Percentiles rank a stretch among this genome's conserved stretches.
These are phyloP conservation scores for Auriscalpium orientale DNA, from an alignment of 768 basidiomycete species.

Conservation along the genomic window DNA sequence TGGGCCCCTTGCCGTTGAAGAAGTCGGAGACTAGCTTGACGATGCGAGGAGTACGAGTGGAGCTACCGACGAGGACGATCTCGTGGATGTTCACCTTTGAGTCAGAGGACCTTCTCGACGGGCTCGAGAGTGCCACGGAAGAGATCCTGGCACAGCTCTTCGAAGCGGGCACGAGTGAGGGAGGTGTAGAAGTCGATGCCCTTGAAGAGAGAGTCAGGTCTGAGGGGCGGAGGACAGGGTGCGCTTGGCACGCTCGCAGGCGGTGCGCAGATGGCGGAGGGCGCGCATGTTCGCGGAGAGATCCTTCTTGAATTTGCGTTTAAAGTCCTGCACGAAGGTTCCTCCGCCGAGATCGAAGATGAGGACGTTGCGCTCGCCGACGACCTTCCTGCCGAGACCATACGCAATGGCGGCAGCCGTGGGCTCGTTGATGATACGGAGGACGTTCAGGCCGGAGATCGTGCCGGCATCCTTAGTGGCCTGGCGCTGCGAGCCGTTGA, in stretches of 20 bases:
- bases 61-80: no score
- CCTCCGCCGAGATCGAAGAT: conserved; percentile 99
- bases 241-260: conserved; percentile 98
- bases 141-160: conserved; percentile 93
- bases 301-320: conserved; percentile 97
- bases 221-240: conserved; percentile 95
- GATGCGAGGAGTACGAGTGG: no score
- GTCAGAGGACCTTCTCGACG: no score
- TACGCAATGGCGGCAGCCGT: conserved; percentile 98
- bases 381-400: conserved; percentile 92
- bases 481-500: no score
- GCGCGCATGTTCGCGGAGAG: conserved; percentile 89
- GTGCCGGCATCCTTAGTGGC: no score
- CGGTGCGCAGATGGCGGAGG: conserved; percentile 92
- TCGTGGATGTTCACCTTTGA: no score
- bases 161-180: conserved; percentile 96
- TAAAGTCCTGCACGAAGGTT: conserved; percentile 96
- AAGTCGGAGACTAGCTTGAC: no score
- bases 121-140: no score
- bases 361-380: conserved; percentile 88
- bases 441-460: conserved; percentile 92
- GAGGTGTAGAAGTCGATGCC: conserved; percentile 98
- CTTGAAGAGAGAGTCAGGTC: conserved; percentile 94
- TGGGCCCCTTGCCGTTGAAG: no score
- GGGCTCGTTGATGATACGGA: no score